Conservation (phyloP, 176 grass and related monocot species). For the Saccharum spontaneum region DNA sequence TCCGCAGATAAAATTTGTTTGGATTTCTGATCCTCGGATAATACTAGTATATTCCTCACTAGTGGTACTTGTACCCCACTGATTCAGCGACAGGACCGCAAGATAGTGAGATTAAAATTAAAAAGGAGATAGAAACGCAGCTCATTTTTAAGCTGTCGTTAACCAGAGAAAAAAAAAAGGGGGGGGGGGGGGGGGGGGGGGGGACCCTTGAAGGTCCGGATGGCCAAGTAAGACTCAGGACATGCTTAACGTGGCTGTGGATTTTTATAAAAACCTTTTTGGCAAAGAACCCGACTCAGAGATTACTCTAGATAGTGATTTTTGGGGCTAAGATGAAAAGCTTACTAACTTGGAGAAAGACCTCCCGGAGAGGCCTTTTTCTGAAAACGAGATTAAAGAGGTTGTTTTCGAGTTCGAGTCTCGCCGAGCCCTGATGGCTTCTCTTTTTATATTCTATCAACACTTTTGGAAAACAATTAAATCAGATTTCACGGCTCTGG, state of each 20-base stretch:
- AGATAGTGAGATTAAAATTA: not conserved
- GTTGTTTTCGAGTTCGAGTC: not conserved
- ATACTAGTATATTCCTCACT: slow-evolving; percentile 26
- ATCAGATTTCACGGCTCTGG: too few relatives aligned
- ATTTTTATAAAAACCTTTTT: too few relatives aligned
- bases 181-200: too few relatives aligned
- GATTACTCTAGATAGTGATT: not conserved
- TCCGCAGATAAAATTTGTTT: not conserved
- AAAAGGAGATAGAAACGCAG: not conserved
- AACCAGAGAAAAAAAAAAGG: not conserved
- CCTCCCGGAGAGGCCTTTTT: not conserved
- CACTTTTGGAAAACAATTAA: too few relatives aligned
- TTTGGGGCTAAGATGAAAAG: not conserved
- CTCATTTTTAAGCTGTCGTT: not conserved
- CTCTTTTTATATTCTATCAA: too few relatives aligned
- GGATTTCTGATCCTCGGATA: slow-evolving; percentile 22
- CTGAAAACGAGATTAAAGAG: not conserved
- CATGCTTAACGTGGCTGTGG: too few relatives aligned
- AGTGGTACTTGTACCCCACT: slow-evolving; percentile 8
- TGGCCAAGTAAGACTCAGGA: not conserved
- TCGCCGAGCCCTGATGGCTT: too few relatives aligned
- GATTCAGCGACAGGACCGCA: not conserved
- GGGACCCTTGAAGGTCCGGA: not conserved
- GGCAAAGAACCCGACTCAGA: not conserved
- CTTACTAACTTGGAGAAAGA: not conserved